Evolutionary conservation across 73 alveolate genomes (phyloP), one percentile per base, ranked within the genome.

Genomic region (Effrenium voratum): DNA sequence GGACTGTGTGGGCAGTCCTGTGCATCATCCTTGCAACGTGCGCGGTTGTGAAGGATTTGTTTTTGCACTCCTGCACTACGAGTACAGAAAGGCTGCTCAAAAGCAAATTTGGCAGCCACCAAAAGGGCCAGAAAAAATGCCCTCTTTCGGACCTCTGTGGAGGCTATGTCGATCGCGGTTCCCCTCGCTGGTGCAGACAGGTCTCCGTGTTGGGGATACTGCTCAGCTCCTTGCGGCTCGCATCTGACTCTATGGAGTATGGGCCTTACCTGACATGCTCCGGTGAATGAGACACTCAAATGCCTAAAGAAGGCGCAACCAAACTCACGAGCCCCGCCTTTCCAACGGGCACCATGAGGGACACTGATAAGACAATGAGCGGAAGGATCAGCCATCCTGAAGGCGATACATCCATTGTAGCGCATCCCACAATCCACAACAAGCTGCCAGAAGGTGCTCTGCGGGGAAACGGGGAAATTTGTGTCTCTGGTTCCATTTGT

Each of bases 331-430:
- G n/a, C n/a, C n/a, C n/a, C n/a, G 68, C 95, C 95, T 87, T 87
- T 32, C 95, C 95, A 30, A 87, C 95, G 0, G 95, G 95, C 68
- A 87, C 95, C 95, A 87, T 87, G 84, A 87, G 28, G 49, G 84
- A 34, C 5, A 87, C 83, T 34, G 95, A 76, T 50, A 87, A 3
- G 8, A 83, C 95, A 66, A 87, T 87, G 30, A 87, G 47, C 26
- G 95, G 95, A 63, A 87, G 66, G 63, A 87, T 34, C 43, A 87
- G 16, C 95, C 95, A 87, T 12, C 95, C 95, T 87, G 84, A 30
- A n/a, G n/a, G n/a, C n/a, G n/a, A n/a, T n/a, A n/a, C n/a, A n/a
- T n/a, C n/a, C n/a, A n/a, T n/a, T n/a, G n/a, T n/a, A n/a, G n/a
- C n/a, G n/a, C n/a, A n/a, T n/a, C n/a, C n/a, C n/a, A n/a, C n/a